These are phyloP conservation scores for Lachnellula cervina DNA, from an alignment of 2,329 filamentous ascomycete genomes.

Conservation along the genomic window DNA sequence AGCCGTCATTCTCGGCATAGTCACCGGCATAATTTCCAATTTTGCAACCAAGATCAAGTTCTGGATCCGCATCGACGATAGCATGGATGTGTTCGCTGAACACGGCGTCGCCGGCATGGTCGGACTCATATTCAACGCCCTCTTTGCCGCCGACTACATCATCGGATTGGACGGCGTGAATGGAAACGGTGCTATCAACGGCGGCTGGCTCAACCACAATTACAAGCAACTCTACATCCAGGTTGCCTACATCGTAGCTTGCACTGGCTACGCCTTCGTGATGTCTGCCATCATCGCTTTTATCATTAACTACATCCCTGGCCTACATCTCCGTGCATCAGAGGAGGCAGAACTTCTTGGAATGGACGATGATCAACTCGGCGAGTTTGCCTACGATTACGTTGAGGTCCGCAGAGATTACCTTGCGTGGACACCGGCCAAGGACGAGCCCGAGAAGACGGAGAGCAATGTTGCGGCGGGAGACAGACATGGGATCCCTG, in stretches of 20 bases:
- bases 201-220: conserved; percentile 73
- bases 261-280: conserved; percentile 64
- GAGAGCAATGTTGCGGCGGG: conserved; percentile 52
- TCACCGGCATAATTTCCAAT: conserved; percentile 62
- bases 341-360: conserved; percentile 80
- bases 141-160: conserved; percentile 66
- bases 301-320: conserved; percentile 68
- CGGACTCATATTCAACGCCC: conserved; percentile 66
- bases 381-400: conserved; percentile 87
- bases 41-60: conserved; percentile 57
- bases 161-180: conserved; percentile 76
- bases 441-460: conserved; percentile 52
- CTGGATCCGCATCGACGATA: conserved; percentile 62
- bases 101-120: conserved; percentile 66
- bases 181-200: conserved; percentile 49
- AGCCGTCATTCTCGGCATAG: conserved; percentile 60
- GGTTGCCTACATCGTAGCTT: conserved; percentile 68
- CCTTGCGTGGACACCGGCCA: conserved; percentile 78
- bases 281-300: conserved; percentile 71
- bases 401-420: conserved; percentile 86
- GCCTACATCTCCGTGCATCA: conserved; percentile 72
- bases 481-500: conserved; percentile 67
- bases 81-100: conserved; percentile 68
- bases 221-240: conserved; percentile 74
- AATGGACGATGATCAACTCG: conserved; percentile 87